Evolutionary conservation across 306 rosid species (phyloP).

Genomic region (Quercus robur): DNA sequence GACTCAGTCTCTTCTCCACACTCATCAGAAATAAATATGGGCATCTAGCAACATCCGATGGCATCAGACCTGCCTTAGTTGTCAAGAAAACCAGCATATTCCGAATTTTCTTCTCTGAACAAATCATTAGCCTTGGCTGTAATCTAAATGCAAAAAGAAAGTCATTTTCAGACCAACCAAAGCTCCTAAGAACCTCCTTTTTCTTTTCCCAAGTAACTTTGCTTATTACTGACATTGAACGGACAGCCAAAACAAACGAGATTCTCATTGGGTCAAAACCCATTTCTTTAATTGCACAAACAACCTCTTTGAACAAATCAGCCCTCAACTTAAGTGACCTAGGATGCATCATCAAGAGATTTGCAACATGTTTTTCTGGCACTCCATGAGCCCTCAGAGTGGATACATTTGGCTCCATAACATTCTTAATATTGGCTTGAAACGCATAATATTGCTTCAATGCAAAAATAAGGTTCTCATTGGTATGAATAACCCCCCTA

Average conservation of each 20-base stretch:
- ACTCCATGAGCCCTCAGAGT: slow-evolving; percentile 1
- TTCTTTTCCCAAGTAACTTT: not conserved
- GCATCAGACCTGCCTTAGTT: not conserved
- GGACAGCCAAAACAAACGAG: not conserved
- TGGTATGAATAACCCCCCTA: not conserved
- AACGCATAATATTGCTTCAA: not conserved
- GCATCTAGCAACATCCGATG: not conserved
- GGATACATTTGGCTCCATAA: not conserved
- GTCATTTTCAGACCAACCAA: not conserved
- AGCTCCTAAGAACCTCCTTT: not conserved
- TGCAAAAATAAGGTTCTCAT: not conserved
- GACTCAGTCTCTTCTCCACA: not conserved
- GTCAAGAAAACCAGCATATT: not conserved
- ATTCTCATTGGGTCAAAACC: not conserved
- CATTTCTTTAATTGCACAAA: not conserved
- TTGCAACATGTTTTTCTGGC: not conserved
- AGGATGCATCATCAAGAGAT: not conserved
- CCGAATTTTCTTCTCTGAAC: not conserved
- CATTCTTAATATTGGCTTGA: not conserved
- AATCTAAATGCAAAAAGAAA: not conserved
- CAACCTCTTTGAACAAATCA: not conserved
- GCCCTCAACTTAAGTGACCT: not conserved
- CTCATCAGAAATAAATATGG: not conserved
- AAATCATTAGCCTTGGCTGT: not conserved
- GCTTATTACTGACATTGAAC: not conserved